Evolutionary conservation across 2,329 filamentous ascomycete genomes (phyloP).

Genomic region (Paecilomyces niveus): DNA sequence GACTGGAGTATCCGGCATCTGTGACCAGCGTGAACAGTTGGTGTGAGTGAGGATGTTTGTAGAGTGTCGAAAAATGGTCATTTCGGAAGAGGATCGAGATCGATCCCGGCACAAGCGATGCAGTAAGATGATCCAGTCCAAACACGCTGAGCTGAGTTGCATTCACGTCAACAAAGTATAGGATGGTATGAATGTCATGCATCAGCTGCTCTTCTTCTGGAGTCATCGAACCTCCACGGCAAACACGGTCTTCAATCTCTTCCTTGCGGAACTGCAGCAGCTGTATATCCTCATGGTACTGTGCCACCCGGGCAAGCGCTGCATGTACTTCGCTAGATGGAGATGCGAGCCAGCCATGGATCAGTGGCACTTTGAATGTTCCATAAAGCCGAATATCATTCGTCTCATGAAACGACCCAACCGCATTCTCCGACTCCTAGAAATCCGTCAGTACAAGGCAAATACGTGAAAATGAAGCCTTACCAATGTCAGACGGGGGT

Average conservation of each 20-base stretch:
- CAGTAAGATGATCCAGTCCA: constrained; percentile 68
- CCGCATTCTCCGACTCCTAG: constrained; percentile 27
- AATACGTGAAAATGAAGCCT: constrained; percentile 1
- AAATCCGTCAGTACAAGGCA: constrained; percentile 31
- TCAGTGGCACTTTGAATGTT: constrained; percentile 78
- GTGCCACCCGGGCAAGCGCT: constrained; percentile 66
- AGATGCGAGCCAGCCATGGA: constrained; percentile 83
- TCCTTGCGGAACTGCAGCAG: constrained; percentile 83
- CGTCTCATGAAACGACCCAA: constrained; percentile 82
- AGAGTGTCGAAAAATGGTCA: constrained; percentile 92
- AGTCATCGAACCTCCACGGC: constrained; percentile 52
- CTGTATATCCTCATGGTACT: constrained; percentile 86
- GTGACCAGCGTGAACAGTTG: constrained; percentile 81
- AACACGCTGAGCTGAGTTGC: constrained; percentile 81
- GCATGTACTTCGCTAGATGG: constrained; percentile 59
- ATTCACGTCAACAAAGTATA: constrained; percentile 67
- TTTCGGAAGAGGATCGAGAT: constrained; percentile 93
- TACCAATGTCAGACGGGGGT: constrained; percentile 72
- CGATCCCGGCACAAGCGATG: constrained; percentile 65
- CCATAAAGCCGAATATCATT: constrained; percentile 85
- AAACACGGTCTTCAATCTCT: constrained; percentile 75
- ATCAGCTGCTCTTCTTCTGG: constrained; percentile 70
- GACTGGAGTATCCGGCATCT: constrained; percentile 79
- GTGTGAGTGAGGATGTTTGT: constrained; percentile 72
- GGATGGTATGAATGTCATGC: constrained; percentile 77